A percentile compares a stretch with the other conserved stretches of the same genome.
Evolutionary conservation across 2,329 filamentous ascomycete species (phyloP).

Genomic region (Tricladium varicosporioides): DNA sequence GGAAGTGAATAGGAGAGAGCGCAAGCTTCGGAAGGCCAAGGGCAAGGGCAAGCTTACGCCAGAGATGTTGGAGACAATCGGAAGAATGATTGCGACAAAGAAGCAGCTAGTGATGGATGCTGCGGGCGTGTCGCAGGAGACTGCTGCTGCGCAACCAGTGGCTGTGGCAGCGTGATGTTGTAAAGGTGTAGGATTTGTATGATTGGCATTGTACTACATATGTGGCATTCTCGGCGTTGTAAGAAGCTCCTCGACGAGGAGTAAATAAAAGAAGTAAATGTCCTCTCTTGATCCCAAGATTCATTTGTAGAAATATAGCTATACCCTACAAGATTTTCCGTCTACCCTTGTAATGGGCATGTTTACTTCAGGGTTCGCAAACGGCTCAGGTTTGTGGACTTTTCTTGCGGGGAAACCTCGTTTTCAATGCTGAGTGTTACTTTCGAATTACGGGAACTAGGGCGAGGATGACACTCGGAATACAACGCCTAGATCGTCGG

Average conservation of each 20-base stretch:
- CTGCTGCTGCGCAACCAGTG: not conserved
- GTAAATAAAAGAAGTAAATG: not conserved
- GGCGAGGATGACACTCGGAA: no score
- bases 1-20: slow-evolving; percentile 30
- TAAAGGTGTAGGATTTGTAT: slow-evolving; percentile 31
- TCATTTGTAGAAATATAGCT: not conserved
- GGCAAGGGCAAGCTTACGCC: slow-evolving; percentile 31
- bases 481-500: no score
- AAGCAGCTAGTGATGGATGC: slow-evolving; percentile 19
- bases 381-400: no score
- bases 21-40: slow-evolving; percentile 27
- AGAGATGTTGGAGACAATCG: slow-evolving; percentile 34
- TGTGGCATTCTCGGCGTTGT: slow-evolving; percentile 26
- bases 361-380: no score
- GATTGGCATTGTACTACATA: slow-evolving; percentile 22
- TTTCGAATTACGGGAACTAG: no score
- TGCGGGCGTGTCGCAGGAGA: slow-evolving; percentile 18
- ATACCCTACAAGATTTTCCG: not conserved
- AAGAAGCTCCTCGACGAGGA: slow-evolving; percentile 5
- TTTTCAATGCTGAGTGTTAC: no score
- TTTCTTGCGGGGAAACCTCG: no score
- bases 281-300: not conserved
- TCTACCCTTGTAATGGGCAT: no score
- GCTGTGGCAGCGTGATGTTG: slow-evolving; percentile 14
- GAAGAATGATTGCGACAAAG: slow-evolving; percentile 33